phyloP scores from a whole-genome alignment of 768 basidiomycete genomes.

The Lactarius quietus region DNA sequence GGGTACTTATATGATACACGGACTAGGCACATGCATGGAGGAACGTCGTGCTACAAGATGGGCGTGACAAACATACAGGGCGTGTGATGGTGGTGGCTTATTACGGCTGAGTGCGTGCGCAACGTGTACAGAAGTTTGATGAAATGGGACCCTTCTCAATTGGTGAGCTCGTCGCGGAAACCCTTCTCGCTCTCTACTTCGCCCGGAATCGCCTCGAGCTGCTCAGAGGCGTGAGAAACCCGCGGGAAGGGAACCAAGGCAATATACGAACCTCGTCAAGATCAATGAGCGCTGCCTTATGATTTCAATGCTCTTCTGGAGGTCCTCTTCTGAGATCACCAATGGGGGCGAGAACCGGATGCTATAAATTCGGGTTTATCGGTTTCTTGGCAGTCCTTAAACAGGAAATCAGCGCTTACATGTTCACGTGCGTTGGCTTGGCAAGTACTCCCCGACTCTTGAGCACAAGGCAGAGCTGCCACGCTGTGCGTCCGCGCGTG shows the following conservation, averaged over 20 bases:
- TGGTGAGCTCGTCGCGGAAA: constrained; percentile 40
- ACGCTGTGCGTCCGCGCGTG: constrained; percentile 76
- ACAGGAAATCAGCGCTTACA: constrained; percentile 48
- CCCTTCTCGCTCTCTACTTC: constrained; percentile 60
- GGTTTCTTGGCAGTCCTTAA: not conserved
- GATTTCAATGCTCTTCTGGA: constrained; percentile 67
- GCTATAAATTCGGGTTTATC: constrained; percentile 38
- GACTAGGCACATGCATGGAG: not conserved
- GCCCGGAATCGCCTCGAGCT: constrained; percentile 61
- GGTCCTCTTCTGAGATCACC: constrained; percentile 86
- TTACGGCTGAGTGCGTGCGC: not conserved
- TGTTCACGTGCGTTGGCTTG: constrained; percentile 94
- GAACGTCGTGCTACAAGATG: not conserved
- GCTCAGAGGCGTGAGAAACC: constrained; percentile 31
- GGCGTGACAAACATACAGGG: not conserved
- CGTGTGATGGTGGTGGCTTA: not conserved
- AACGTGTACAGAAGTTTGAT: not conserved
- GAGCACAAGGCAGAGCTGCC: constrained; percentile 92
- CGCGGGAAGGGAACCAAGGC: not conserved
- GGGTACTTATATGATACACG: not conserved
- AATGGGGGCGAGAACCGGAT: constrained; percentile 96
- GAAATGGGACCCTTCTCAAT: constrained; percentile 26
- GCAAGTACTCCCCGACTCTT: constrained; percentile 91
- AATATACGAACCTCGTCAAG: constrained; percentile 62
- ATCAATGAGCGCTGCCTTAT: constrained; percentile 77